Evolutionary conservation across 164 flowering plant species (phyloP).

Genomic region (Tinospora cordifolia): DNA sequence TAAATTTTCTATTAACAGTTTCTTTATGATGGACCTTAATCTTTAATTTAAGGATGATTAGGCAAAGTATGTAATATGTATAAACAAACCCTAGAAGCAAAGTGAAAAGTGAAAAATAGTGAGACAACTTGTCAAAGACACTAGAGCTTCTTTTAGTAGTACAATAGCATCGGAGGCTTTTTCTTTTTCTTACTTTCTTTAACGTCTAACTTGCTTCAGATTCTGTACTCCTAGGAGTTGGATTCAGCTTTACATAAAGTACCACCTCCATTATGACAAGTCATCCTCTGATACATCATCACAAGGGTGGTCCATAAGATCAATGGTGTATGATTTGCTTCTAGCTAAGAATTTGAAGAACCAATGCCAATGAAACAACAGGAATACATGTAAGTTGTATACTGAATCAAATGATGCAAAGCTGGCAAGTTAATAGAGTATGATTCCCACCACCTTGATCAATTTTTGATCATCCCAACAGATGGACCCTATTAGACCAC

Average conservation of each 20-base stretch:
- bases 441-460: conserved; percentile 28
- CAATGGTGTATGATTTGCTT: not conserved
- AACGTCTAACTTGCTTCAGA: not conserved
- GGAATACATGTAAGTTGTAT: not conserved
- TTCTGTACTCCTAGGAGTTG: not conserved
- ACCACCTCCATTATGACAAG: too few species aligned
- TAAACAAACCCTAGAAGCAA: not conserved
- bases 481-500: conserved; percentile 22
- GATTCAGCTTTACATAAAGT: not conserved
- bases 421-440: conserved; percentile 24
- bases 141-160: not conserved
- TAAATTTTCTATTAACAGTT: not conserved
- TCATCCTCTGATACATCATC: not conserved
- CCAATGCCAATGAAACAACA: too few species aligned
- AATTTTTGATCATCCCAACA: conserved; percentile 8
- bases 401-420: conserved; percentile 14
- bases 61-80: not conserved
- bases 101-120: not conserved
- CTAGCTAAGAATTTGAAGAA: not conserved
- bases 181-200: conserved; percentile 3
- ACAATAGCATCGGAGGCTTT: not conserved
- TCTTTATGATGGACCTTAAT: not conserved
- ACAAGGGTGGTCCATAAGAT: not conserved
- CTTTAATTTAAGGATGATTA: not conserved
- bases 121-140: conserved; percentile 6